Conservation (phyloP, 2,329 filamentous ascomycete genomes). For the Trichophyton verrucosum region DNA sequence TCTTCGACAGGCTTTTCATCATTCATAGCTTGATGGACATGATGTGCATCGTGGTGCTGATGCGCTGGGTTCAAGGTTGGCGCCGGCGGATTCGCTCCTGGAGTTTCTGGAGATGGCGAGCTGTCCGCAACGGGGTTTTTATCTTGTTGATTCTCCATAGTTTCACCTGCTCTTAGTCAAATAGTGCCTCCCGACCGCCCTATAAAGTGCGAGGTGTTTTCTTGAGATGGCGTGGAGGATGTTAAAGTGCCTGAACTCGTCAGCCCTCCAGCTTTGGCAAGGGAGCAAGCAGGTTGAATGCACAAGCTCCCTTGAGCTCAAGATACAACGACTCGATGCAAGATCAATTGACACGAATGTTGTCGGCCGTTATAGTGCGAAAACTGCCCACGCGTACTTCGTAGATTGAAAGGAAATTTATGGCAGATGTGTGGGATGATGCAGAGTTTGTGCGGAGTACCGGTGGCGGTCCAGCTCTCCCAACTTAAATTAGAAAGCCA, state of each 20-base stretch:
- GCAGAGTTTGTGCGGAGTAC: not conserved
- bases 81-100: not conserved
- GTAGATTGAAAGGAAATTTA: not conserved
- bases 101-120: not conserved
- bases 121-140: not conserved
- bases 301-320: not conserved
- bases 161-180: not conserved
- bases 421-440: not conserved
- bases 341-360: not conserved
- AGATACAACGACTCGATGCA: not conserved
- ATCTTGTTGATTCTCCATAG: not conserved
- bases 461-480: not conserved
- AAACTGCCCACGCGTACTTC: not conserved
- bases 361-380: not conserved
- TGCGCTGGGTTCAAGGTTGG: constrained; percentile 7
- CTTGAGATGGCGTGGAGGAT: not conserved
- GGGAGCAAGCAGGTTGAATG: not conserved
- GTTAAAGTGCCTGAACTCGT: not conserved
- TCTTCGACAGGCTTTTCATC: not conserved
- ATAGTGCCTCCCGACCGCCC: not conserved
- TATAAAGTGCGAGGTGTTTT: not conserved
- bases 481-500: not conserved
- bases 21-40: not conserved
- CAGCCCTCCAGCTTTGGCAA: not conserved
- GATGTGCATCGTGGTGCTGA: constrained; percentile 9